phyloP scores from a whole-genome alignment of 257 asterid genomes.

The Ajuga chamaepitys region DNA sequence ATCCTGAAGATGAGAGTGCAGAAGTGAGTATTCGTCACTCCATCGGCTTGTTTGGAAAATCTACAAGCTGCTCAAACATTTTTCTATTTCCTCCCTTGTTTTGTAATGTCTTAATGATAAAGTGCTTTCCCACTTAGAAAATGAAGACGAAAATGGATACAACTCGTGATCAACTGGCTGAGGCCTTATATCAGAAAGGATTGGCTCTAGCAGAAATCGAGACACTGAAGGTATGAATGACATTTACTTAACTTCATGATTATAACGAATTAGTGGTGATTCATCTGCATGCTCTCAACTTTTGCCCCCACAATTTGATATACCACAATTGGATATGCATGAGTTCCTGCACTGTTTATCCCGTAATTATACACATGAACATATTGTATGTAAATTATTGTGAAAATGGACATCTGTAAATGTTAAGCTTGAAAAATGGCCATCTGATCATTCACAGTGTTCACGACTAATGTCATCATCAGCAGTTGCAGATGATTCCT shows the following conservation, averaged over 20 bases:
- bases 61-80: neutral
- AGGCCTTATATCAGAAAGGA: slow-evolving; percentile 90
- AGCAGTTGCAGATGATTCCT: neutral
- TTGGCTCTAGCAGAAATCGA: slow-evolving; percentile 74
- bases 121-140: slow-evolving; percentile 38
- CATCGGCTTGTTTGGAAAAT: neutral
- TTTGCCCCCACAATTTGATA: neutral
- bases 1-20: slow-evolving; percentile 84
- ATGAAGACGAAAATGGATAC: slow-evolving; percentile 81
- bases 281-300: neutral
- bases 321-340: neutral
- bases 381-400: neutral
- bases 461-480: neutral
- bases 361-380: neutral
- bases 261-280: neutral
- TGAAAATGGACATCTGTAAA: neutral
- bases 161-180: slow-evolving; percentile 77
- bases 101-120: neutral
- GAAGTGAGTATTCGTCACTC: slow-evolving; percentile 53
- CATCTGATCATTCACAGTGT: neutral
- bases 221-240: slow-evolving; percentile 47
- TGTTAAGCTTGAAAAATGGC: too few relatives aligned
- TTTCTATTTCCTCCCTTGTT: neutral
- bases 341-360: neutral
- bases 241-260: neutral